Evolutionary conservation across 352 stramenopile species (phyloP).

Genomic region (Globisporangium acanthophoron): DNA sequence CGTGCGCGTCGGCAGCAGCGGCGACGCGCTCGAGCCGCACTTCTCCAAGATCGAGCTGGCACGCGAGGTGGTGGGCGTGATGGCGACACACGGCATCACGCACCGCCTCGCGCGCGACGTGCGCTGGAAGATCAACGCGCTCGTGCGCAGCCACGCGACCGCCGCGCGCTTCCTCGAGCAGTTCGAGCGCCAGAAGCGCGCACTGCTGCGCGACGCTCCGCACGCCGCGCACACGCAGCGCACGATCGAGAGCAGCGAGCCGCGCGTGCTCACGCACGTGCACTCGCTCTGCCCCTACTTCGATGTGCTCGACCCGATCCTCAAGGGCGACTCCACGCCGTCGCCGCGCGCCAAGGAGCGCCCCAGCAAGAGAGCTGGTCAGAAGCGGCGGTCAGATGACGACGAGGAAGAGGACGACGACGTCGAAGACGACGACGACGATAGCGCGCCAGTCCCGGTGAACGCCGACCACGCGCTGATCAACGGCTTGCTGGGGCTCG

Average conservation of each 20-base stretch:
- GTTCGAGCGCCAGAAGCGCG: conserved; percentile 8
- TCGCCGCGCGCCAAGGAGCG: neutral
- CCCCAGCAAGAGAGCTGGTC: neutral
- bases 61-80: conserved; percentile 8
- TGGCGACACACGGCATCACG: conserved; percentile 10
- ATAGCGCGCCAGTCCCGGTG: neutral
- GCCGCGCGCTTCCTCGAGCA: conserved; percentile 10
- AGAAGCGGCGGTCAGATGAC: neutral
- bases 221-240: neutral
- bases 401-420: neutral
- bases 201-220: neutral
- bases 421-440: neutral
- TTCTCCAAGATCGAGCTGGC: conserved; percentile 14
- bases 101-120: conserved; percentile 14
- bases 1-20: neutral
- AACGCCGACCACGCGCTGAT: neutral
- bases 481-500: neutral
- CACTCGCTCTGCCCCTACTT: conserved; percentile 12
- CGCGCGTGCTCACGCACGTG: conserved; percentile 9
- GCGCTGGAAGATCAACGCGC: conserved; percentile 16
- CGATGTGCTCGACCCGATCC: conserved; percentile 9
- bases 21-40: conserved; percentile 7
- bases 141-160: conserved; percentile 7
- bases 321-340: conserved; percentile 4
- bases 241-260: conserved; percentile 7